Base-by-base conservation (phyloP, 73 alveolate genomes). In the Paraurostyla sp. region DNA sequence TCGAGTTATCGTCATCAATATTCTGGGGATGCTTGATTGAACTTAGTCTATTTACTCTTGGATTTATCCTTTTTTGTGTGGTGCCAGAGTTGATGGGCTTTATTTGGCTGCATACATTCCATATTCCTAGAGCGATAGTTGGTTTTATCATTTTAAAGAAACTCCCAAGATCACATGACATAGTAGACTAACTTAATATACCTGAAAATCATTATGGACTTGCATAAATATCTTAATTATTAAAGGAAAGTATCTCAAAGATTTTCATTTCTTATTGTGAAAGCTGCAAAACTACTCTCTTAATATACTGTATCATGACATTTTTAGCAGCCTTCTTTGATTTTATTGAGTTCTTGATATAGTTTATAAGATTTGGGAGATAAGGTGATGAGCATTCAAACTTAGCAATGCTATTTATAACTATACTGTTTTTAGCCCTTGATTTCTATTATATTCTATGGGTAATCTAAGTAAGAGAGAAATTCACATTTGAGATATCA, bases 21-120 rank as follows among this genome's bases (percentile, higher is more conserved):
- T 85, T 85, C 32, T 85, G 92, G 92, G 46, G 78, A 0, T 85
- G 88, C 1, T 30, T 85, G 35, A 32, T 65, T 9, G 92, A 85
- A 29, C 35, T 85, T 18, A 15, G 80, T 2, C 13, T 40, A 46
- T 85, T 76, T 52, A 58, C 25, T 9, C 52, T 85, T 1, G 92
- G 92, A 33, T 76, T 85, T 20, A 41, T 85, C 13, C 20, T 85
- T n/a, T 85, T 85, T 43, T 85, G 81, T 43, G 68, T 54, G 0
- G 81, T 48, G 1, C 87, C 92, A 27, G 52, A 41, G 11, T 23
- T 57, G 2, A 69, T 85, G 92, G 82, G 68, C 22, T 85, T 69
- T 46, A 85, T 85, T 42, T 85, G 87, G 88, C 4, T 85, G 68
- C 92, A 85, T 38, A 29, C 71, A 11, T 49, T 69, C 45, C 92